Base-by-base conservation (phyloP, 116 monocot species). In the Iris pallida region DNA sequence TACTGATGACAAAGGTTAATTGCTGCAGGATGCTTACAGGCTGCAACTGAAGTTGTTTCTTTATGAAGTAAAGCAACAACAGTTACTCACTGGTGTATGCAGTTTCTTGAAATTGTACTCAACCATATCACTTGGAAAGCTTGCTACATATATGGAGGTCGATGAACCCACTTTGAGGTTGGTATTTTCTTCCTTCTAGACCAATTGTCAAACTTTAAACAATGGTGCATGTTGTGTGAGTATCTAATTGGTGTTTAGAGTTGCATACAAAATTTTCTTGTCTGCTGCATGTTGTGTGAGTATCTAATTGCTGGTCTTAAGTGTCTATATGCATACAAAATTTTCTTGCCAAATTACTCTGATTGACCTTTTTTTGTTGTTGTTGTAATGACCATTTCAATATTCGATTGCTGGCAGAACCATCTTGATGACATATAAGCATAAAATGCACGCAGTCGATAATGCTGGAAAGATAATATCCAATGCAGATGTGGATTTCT, bases 1-100 rank as follows among this genome's bases (percentile, higher is more conserved):
- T 65, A 14, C 16, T 13, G 30, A 63, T 12, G 5, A 62, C 43
- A 62, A 43, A 62, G 13, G 7, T 62, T 12, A 63, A 46, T 30
- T 47, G 2, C 17, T 66, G 55, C 73, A 95, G 90, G 90, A 90
- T 76, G 96, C 96, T 45, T 96, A 96, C 66, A 84, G 96, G 62
- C 75, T 96, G 63, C 96, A 96, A 63, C 58, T 96, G 76, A 96
- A 96, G 71, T 45, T 96, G 65, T 96, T 96, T 71, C 84, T 96
- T 20, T 87, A 84, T 86, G 96, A 96, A 73, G 86, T 96, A 47
- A 96, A 96, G 63, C 96, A 96, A 70, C 96, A 96, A 40, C 96
- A 96, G 66, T 70, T 91, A 63, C 89, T 91, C 47, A 75, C 89
- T 41, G 54, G 42, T 53, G 10, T 61, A 41, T 40, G 15, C 14